These are phyloP conservation scores for Marsdenia floribunda DNA, from an alignment of 257 asterid species.

Conservation along the genomic window DNA sequence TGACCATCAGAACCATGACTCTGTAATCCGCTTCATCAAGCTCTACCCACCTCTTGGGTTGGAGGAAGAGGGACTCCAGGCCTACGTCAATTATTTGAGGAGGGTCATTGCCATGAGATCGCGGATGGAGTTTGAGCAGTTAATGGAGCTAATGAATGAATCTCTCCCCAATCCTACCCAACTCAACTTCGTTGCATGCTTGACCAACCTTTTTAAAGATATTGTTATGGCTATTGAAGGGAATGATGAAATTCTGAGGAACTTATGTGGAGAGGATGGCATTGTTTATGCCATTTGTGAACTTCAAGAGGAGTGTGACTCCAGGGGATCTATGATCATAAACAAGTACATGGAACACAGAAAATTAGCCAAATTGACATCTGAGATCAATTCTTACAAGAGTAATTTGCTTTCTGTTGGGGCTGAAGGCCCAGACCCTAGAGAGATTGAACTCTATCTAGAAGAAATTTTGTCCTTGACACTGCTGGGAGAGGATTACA, in stretches of 20 bases:
- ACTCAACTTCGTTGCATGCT: slow-evolving; percentile 54
- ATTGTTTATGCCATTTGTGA: slow-evolving; percentile 89
- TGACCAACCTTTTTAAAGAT: slow-evolving; percentile 86
- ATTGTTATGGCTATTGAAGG: slow-evolving; percentile 89
- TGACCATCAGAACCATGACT: slow-evolving; percentile 75
- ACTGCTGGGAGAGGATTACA: slow-evolving; percentile 89
- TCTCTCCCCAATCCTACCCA: slow-evolving; percentile 18
- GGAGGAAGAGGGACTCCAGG: slow-evolving; percentile 90
- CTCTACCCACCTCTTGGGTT: slow-evolving; percentile 68
- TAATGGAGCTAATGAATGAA: slow-evolving; percentile 42
- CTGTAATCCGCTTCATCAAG: slow-evolving; percentile 68
- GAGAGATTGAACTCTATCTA: slow-evolving; percentile 81
- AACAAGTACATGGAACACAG: slow-evolving; percentile 77
- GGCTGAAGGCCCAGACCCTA: slow-evolving; percentile 82
- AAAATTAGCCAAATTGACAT: slow-evolving; percentile 59
- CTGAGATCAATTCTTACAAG: slow-evolving; percentile 84
- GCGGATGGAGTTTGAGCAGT: slow-evolving; percentile 67
- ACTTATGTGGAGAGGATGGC: slow-evolving; percentile 88
- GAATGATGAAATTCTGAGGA: slow-evolving; percentile 64
- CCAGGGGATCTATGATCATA: slow-evolving; percentile 68
- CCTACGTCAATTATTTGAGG: slow-evolving; percentile 57
- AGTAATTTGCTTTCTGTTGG: slow-evolving; percentile 62
- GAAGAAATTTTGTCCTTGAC: slow-evolving; percentile 84
- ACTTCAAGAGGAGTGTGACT: slow-evolving; percentile 95
- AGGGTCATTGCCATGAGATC: slow-evolving; percentile 70